phyloP scores from a whole-genome alignment of 2,329 filamentous ascomycete species.

The Rhinocladiella mackenziei region DNA sequence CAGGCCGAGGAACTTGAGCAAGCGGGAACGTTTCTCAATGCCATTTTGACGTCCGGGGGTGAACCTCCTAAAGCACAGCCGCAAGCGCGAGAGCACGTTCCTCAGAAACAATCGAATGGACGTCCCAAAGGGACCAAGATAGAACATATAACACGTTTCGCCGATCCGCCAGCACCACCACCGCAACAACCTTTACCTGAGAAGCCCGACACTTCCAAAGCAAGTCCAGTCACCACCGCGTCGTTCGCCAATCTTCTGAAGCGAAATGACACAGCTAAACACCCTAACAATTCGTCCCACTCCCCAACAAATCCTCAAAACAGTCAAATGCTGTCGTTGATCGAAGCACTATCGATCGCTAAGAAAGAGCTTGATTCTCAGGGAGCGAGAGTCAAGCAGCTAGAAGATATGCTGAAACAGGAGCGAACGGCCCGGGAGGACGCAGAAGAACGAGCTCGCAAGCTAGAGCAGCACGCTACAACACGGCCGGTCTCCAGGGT shows the following conservation, averaged over 20 bases:
- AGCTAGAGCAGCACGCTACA: constrained; percentile 60
- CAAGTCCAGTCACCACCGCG: constrained; percentile 44
- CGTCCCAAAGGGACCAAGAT: constrained; percentile 52
- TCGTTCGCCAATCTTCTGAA: constrained; percentile 61
- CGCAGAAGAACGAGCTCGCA: constrained; percentile 76
- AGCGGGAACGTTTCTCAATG: constrained; percentile 75
- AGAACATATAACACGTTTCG: constrained; percentile 80
- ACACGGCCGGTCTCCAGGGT: constrained; percentile 35
- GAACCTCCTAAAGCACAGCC: constrained; percentile 45
- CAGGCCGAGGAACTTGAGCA: constrained; percentile 81
- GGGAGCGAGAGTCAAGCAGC: constrained; percentile 69
- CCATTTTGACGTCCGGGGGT: constrained; percentile 69
- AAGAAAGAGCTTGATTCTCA: constrained; percentile 87
- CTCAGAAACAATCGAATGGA: constrained; percentile 45
- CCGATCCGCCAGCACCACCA: constrained; percentile 86
- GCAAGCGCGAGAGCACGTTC: constrained; percentile 42
- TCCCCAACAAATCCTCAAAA: constrained; percentile 53
- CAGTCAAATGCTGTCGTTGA: constrained; percentile 76
- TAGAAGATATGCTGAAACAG: constrained; percentile 72
- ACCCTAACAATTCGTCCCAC: constrained; percentile 50
- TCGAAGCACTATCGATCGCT: constrained; percentile 76
- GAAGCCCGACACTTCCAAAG: constrained; percentile 69
- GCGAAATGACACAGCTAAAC: constrained; percentile 68
- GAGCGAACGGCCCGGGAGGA: constrained; percentile 78
- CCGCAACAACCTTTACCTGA: constrained; percentile 90